Evolutionary conservation across 2,329 filamentous ascomycete genomes (phyloP).

Genomic region (Fusarium sp.): DNA sequence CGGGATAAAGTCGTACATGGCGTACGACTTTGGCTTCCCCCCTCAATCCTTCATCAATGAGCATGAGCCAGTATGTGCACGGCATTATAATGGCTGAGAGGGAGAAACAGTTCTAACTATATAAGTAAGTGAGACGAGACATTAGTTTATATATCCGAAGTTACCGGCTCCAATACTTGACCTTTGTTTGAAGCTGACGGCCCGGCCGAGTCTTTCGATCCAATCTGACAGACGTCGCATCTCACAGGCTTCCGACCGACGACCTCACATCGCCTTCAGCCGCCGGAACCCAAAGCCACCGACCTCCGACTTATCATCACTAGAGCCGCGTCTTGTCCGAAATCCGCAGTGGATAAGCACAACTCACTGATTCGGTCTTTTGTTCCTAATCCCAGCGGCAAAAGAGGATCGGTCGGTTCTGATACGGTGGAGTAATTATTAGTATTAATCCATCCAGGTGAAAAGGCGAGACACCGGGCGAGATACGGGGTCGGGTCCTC

Average conservation of each 20-base stretch:
- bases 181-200: not conserved
- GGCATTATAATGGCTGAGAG: not conserved
- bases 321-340: not conserved
- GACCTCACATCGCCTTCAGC: conserved; percentile 4
- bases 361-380: not conserved
- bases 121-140: not conserved
- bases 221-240: conserved; percentile 12
- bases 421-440: not conserved
- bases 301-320: conserved; percentile 9
- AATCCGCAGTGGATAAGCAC: conserved; percentile 13
- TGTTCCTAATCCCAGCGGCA: conserved; percentile 3
- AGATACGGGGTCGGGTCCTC: conserved; percentile 1
- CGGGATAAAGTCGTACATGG: conserved; percentile 1
- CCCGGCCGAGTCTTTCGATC: conserved; percentile 12
- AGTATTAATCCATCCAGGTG: not conserved
- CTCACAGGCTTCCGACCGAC: not conserved
- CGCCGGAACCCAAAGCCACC: conserved; percentile 8
- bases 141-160: conserved; percentile 4
- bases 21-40: not conserved
- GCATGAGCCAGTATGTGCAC: not conserved
- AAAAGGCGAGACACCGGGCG: conserved; percentile 24
- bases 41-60: not conserved
- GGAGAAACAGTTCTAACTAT: not conserved
- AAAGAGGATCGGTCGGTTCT: conserved; percentile 14
- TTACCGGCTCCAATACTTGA: not conserved